Evolutionary conservation across 179 eudicot genomes (phyloP), one percentile per base, ranked within the genome.

Genomic region (Vitellaria paradoxa): DNA sequence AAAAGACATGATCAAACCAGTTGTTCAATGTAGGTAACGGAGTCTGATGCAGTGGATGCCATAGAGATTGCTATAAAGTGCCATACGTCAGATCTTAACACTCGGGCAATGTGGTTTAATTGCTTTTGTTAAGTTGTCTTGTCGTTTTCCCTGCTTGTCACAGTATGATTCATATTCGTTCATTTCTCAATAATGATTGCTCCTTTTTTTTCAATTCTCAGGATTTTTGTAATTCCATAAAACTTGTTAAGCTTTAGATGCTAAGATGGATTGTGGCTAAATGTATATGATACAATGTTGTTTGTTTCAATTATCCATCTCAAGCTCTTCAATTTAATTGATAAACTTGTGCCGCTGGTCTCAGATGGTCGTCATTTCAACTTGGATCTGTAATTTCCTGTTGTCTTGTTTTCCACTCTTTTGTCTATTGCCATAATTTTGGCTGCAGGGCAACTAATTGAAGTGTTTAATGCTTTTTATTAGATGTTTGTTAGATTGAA

Each of bases 81-180:
- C 82, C 97, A 91, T 82, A 85, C 80, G 40, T 81, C 88, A 6
- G 98, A 96, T 89, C 88, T 87, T 70, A 91, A 90, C 65, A 93
- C 97, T 79, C 88, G 83, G 49, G 88, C 98, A 40, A 96, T 96
- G 98, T 30, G 94, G 94, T 87, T 84, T 96, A 87, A 82, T 80
- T 88, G 88, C 98, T 82, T 86, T 96, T 65, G 82, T 96, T 77
- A 96, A 96, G 91, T 92, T 96, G 76, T 96, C 99, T 77, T 88
- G 91, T 69, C 98, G 99, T 55, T 96, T 90, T 79, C 97, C 97
- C 97, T 65, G 88, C 87, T 72, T 96, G 92, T 85, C 96, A 57
- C 88, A 84, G 99, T 96, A 90, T 85, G 98, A 85, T 82, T 77
- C 42, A 20, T 47, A n/a, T 15, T 40, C 40, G 71, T 30, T 70